phyloP scores from a whole-genome alignment of 2,329 filamentous ascomycete genomes.

The Colletotrichum caudatum region DNA sequence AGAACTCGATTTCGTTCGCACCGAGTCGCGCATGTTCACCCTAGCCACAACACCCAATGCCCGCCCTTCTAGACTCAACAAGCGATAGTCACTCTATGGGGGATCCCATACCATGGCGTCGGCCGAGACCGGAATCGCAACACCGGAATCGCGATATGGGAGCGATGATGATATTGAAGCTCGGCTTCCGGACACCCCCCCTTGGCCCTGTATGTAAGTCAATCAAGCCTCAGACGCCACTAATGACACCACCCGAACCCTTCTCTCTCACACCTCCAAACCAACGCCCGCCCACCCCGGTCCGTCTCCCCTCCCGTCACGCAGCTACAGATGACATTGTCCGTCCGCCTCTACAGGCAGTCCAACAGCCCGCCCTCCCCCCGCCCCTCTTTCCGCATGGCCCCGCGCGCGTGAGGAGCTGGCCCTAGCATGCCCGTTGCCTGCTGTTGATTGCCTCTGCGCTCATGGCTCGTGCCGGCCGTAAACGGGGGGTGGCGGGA shows the following conservation, averaged over 20 bases:
- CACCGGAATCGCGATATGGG: slow-evolving; percentile 18
- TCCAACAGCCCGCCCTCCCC: background rate
- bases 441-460: slow-evolving; percentile 9
- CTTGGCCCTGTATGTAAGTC: slow-evolving; percentile 20
- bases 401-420: slow-evolving; percentile 24
- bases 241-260: slow-evolving; percentile 5
- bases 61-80: slow-evolving; percentile 12
- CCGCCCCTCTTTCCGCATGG: slow-evolving; percentile 23
- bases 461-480: slow-evolving; percentile 39
- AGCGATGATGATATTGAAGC: background rate
- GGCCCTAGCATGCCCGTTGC: slow-evolving; percentile 28
- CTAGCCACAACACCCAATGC: slow-evolving; percentile 1
- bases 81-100: background rate
- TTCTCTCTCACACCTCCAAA: slow-evolving; percentile 15
- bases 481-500: slow-evolving; percentile 24
- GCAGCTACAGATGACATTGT: slow-evolving; percentile 13
- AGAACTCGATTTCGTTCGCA: background rate
- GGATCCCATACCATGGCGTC: background rate
- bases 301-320: slow-evolving; percentile 19
- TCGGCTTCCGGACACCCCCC: background rate
- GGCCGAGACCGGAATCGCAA: slow-evolving; percentile 19
- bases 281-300: slow-evolving; percentile 4
- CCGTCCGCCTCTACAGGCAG: background rate
- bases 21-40: slow-evolving; percentile 12
- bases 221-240: slow-evolving; percentile 24